Evolutionary conservation across 345 rosid genomes (phyloP), one percentile per base, ranked within the genome.

Genomic region (Crucihimalaya himalaica): DNA sequence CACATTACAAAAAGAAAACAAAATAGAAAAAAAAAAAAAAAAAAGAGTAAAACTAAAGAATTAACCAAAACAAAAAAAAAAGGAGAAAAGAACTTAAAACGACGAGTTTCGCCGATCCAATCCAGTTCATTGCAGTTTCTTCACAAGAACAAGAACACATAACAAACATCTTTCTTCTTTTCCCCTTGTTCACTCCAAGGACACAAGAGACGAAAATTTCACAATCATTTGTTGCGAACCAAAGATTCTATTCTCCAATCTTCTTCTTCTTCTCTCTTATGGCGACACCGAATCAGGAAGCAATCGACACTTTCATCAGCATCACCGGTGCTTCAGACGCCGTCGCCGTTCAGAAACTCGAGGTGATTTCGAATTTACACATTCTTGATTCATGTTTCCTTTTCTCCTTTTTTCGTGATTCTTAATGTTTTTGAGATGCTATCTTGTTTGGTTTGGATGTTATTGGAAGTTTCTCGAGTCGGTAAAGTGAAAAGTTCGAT

Each of bases 281-380:
- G 99, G 92, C 91, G 43, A 79, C 83, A 21, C 84, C 88, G 23
- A 78, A 86, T 80, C 96, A 90, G 62, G 95, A 92, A 76, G 86
- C 96, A 75, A 83, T 96, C 81, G 86, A 82, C 32, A 92, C 95
- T 39, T 96, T 96, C 80, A 83, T 83, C 32, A 84, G 87, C 88
- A 92, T 96, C 87, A 86, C 98, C 37, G 95, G 99, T 59, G 87
- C 69, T 75, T 25, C 94, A 5, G 90, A 89, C 63, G 63, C 85
- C 61, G 80, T 84, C 71, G 99, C 46, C 71, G 27, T 79, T 23
- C 88, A 80, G 58, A 15, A 40, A 40, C 46, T 40, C 46, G 46
- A 40, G 97, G 99, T 96, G 42, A 52, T 71, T 71, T 71, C 25
- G 5, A 13, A 6, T 25, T 58, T 8, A n/a, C 62, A 42, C 62